These are phyloP conservation scores for Mycena pura DNA, from an alignment of 768 basidiomycete species.

Conservation along the genomic window DNA sequence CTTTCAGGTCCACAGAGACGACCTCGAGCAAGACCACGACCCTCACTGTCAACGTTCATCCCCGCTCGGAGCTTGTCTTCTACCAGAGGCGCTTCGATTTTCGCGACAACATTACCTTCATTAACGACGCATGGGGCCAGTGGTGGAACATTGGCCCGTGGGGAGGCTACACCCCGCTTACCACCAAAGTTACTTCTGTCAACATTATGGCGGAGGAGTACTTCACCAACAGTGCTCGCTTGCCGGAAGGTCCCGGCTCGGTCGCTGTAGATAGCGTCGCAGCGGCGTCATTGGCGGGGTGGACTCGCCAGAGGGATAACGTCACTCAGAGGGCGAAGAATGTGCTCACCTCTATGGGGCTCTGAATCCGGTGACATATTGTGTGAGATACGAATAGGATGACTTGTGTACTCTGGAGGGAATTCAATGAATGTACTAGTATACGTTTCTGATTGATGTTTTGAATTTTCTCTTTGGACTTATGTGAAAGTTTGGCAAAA, in stretches of 20 bases:
- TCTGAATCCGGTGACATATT: too few relatives aligned
- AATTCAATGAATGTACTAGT: too few relatives aligned
- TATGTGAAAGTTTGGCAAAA: too few relatives aligned
- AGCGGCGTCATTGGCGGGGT: neutral
- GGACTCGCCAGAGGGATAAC: neutral
- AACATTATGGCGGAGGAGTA: constrained; percentile 3
- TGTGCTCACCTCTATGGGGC: neutral
- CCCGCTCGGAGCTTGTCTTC: too few relatives aligned
- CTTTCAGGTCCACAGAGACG: constrained; percentile 10
- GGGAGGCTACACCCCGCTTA: neutral
- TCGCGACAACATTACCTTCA: constrained; percentile 6
- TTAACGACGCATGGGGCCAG: constrained; percentile 4
- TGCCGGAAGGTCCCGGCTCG: neutral
- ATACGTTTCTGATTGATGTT: too few relatives aligned
- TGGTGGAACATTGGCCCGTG: constrained; percentile 2
- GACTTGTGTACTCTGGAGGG: too few relatives aligned
- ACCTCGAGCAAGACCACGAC: neutral
- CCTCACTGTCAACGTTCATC: neutral
- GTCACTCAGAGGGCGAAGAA: neutral
- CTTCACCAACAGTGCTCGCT: neutral
- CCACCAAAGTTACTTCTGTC: constrained; percentile 3
- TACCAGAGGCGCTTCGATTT: constrained; percentile 1
- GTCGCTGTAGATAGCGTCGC: neutral
- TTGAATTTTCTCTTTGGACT: too few relatives aligned
- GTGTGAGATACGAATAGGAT: too few relatives aligned